Percentiles rank a stretch among this genome's conserved stretches.
Evolutionary conservation across 1,284 basidiomycete species (phyloP).

Genomic region (Boletus calvinii): DNA sequence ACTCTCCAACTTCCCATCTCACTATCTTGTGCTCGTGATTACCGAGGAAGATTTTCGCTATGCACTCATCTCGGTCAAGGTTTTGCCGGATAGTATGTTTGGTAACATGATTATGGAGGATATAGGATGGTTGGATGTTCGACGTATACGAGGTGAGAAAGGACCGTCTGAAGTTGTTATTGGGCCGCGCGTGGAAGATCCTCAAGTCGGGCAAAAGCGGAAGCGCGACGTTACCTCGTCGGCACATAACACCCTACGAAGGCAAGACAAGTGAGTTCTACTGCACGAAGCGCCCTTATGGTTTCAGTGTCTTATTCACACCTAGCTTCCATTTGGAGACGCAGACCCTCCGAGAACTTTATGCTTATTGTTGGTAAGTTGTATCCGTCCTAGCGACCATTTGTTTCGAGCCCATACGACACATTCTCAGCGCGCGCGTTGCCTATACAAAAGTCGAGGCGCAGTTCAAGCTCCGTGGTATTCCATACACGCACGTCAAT

Average conservation of each 20-base stretch:
- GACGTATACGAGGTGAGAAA: conserved; percentile 52
- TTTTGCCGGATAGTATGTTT: conserved; percentile 51
- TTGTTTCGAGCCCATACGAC: neutral
- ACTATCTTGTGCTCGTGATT: conserved; percentile 77
- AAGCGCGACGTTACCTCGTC: conserved; percentile 31
- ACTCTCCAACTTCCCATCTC: conserved; percentile 62
- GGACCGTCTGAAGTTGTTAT: conserved; percentile 20
- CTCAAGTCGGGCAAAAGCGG: conserved; percentile 36
- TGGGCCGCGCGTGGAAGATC: conserved; percentile 19
- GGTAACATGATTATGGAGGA: conserved; percentile 65
- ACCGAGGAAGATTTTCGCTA: conserved; percentile 74
- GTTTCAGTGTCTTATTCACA: neutral
- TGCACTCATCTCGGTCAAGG: conserved; percentile 66
- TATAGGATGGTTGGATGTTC: conserved; percentile 75
- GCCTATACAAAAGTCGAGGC: conserved; percentile 85
- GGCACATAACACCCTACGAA: conserved; percentile 11
- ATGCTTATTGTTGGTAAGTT: conserved; percentile 76
- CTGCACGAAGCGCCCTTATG: neutral
- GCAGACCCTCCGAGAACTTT: conserved; percentile 68
- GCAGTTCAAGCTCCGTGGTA: conserved; percentile 80
- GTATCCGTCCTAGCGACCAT: neutral
- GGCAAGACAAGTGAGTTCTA: conserved; percentile 30
- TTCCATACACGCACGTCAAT: conserved; percentile 76
- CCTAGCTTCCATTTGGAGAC: conserved; percentile 67
- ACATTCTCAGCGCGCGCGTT: conserved; percentile 71